These are phyloP conservation scores for Leptographium galeiforme DNA, from an alignment of 2,329 filamentous ascomycete species.

Conservation along the genomic window DNA sequence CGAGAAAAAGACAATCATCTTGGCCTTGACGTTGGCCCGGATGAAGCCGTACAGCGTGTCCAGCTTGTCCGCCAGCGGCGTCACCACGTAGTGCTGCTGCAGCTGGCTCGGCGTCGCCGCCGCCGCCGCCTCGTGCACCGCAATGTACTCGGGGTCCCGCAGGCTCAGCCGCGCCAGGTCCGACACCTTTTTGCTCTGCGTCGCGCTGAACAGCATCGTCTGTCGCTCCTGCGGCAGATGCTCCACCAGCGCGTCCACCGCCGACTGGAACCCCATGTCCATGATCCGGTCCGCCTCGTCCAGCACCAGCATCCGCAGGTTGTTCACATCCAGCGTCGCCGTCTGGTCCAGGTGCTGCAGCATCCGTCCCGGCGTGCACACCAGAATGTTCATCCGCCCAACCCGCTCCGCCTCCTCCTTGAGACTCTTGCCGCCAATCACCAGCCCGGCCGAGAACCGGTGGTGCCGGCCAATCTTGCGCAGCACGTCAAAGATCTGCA, in stretches of 20 bases:
- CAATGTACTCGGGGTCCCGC: slow-evolving; percentile 84
- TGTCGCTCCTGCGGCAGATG: slow-evolving; percentile 78
- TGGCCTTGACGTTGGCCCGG: slow-evolving; percentile 77
- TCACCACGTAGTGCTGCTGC: slow-evolving; percentile 83
- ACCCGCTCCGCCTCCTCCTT: slow-evolving; percentile 77
- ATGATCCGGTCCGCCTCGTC: slow-evolving; percentile 95
- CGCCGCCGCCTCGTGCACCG: slow-evolving; percentile 73
- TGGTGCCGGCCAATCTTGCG: slow-evolving; percentile 82
- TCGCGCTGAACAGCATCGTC: slow-evolving; percentile 90
- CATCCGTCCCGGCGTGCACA: slow-evolving; percentile 90
- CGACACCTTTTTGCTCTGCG: slow-evolving; percentile 86
- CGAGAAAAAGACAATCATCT: slow-evolving; percentile 90
- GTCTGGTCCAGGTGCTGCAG: slow-evolving; percentile 66
- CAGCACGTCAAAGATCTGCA: slow-evolving; percentile 92
- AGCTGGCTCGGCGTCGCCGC: slow-evolving; percentile 71
- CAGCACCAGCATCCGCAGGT: slow-evolving; percentile 81
- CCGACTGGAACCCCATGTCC: slow-evolving; percentile 90
- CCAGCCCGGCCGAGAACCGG: slow-evolving; percentile 77
- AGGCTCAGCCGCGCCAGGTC: slow-evolving; percentile 82
- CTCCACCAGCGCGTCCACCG: slow-evolving; percentile 84
- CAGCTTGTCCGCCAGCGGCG: slow-evolving; percentile 75
- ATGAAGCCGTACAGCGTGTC: slow-evolving; percentile 91
- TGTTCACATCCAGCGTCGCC: slow-evolving; percentile 39
- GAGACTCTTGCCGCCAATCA: slow-evolving; percentile 87
- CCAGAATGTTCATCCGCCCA: slow-evolving; percentile 88